Evolutionary conservation across 176 grass and related monocot species (phyloP).

Genomic region (Eremochloa ophiuroides): DNA sequence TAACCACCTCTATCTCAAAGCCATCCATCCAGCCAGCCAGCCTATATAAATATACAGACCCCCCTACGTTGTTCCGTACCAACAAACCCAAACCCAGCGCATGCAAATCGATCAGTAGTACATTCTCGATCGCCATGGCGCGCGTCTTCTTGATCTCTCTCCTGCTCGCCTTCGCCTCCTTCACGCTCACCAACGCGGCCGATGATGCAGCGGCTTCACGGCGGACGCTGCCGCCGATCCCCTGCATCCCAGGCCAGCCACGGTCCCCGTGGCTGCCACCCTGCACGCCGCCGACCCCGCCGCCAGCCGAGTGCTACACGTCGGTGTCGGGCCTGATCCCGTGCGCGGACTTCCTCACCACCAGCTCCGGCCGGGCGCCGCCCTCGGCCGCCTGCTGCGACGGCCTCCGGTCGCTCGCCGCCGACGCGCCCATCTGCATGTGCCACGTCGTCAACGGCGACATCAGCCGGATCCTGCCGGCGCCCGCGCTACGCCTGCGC

Average conservation of each 20-base stretch:
- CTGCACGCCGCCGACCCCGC: neutral
- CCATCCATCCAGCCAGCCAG: too few relatives aligned
- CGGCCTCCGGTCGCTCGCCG: neutral
- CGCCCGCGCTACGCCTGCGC: neutral
- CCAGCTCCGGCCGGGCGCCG: neutral
- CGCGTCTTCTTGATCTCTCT: neutral
- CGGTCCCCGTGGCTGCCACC: neutral
- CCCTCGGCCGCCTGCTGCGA: neutral
- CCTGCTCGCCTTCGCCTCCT: neutral
- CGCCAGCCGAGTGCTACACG: neutral
- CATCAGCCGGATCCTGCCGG: neutral
- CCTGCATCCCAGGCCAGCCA: neutral
- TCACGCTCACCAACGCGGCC: neutral
- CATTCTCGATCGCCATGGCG: too few relatives aligned
- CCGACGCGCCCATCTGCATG: neutral
- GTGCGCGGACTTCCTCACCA: neutral
- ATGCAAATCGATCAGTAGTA: too few relatives aligned
- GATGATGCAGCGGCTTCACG: neutral
- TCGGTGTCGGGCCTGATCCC: neutral
- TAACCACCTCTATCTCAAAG: too few relatives aligned
- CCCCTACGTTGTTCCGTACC: too few relatives aligned
- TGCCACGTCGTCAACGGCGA: conserved; percentile 9
- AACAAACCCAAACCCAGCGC: too few relatives aligned
- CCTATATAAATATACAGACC: too few relatives aligned
- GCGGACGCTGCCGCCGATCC: neutral